These are phyloP conservation scores for Citeromyces nyonsensis DNA, from an alignment of 805 yeast species.

Conservation along the genomic window DNA sequence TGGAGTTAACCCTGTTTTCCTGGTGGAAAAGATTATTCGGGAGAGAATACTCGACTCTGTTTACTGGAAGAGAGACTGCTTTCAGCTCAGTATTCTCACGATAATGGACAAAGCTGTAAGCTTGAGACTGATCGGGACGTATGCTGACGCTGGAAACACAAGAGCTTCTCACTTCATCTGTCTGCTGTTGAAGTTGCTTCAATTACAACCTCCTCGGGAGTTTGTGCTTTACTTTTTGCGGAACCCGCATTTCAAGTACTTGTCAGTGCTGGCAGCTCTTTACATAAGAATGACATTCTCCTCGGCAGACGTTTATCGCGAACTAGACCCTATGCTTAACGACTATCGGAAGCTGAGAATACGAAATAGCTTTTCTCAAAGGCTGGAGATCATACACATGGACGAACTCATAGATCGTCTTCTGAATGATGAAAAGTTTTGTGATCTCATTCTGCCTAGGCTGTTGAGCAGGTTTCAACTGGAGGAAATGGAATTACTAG, in stretches of 20 bases:
- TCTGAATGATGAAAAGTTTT: slow-evolving; percentile 37
- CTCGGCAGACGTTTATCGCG: slow-evolving; percentile 26
- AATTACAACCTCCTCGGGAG: slow-evolving; percentile 52
- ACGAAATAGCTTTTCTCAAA: slow-evolving; percentile 18
- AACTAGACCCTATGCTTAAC: slow-evolving; percentile 35
- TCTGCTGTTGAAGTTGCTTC: slow-evolving; percentile 60
- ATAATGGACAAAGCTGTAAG: slow-evolving; percentile 30
- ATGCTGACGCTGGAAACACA: slow-evolving; percentile 20
- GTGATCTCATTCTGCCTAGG: slow-evolving; percentile 65
- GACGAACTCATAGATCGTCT: slow-evolving; percentile 66
- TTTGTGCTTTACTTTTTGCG: slow-evolving; percentile 35
- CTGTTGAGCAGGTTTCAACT: slow-evolving; percentile 23
- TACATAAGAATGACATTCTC: slow-evolving; percentile 36
- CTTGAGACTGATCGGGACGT: slow-evolving; percentile 32
- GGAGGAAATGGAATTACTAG: slow-evolving; percentile 24
- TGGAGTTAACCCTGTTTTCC: slow-evolving; percentile 29
- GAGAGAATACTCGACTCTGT: slow-evolving; percentile 39
- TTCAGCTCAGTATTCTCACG: slow-evolving; percentile 22
- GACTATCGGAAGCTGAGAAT: slow-evolving; percentile 61
- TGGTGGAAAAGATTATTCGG: slow-evolving; percentile 42
- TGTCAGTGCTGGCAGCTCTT: slow-evolving; percentile 54
- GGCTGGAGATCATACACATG: slow-evolving; percentile 23
- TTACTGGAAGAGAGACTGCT: slow-evolving; percentile 44
- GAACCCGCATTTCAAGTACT: slow-evolving; percentile 65
- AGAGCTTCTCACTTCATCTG: slow-evolving; percentile 66